Evolutionary conservation across 2,329 filamentous ascomycete genomes (phyloP).

Genomic region (Ceratocystis diversiconidia): DNA sequence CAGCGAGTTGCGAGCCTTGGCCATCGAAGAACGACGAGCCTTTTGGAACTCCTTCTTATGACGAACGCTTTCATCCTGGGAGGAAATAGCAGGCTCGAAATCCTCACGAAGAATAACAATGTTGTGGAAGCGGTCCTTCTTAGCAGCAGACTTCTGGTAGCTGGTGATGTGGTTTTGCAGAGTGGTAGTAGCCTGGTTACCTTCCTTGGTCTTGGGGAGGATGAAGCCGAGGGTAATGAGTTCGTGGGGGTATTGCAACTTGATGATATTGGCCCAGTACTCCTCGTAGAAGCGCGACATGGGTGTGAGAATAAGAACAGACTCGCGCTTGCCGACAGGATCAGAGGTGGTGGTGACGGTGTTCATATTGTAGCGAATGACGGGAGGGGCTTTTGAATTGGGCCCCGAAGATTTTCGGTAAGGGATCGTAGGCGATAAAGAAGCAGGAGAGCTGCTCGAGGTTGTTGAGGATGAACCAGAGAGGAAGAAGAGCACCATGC

Average conservation of each 20-base stretch:
- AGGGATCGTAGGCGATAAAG: constrained; percentile 30
- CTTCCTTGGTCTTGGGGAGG: constrained; percentile 82
- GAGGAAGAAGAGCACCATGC: constrained; percentile 52
- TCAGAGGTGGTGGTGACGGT: constrained; percentile 71
- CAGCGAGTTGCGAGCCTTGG: constrained; percentile 81
- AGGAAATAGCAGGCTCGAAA: constrained; percentile 66
- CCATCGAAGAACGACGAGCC: constrained; percentile 73
- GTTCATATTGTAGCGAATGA: constrained; percentile 89
- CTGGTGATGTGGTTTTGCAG: constrained; percentile 74
- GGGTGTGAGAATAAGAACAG: constrained; percentile 80
- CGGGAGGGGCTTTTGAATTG: constrained; percentile 52
- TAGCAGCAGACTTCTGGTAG: constrained; percentile 63
- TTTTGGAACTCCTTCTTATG: constrained; percentile 91
- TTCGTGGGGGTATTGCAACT: constrained; percentile 78
- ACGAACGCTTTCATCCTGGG: constrained; percentile 74
- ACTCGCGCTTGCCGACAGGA: constrained; percentile 67
- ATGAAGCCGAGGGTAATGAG: constrained; percentile 94
- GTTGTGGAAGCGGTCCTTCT: constrained; percentile 74
- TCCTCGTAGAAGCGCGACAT: constrained; percentile 83
- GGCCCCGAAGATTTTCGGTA: constrained; percentile 43
- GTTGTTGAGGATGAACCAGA: constrained; percentile 31
- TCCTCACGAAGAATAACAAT: constrained; percentile 93
- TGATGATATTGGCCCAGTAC: constrained; percentile 89
- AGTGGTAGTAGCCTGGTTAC: constrained; percentile 69
- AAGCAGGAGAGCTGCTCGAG: constrained; percentile 27